A percentile compares a stretch with the other conserved stretches of the same genome.
These are phyloP conservation scores for Solanum hybrid DNA, from an alignment of 305 asterid species.

Conservation along the genomic window DNA sequence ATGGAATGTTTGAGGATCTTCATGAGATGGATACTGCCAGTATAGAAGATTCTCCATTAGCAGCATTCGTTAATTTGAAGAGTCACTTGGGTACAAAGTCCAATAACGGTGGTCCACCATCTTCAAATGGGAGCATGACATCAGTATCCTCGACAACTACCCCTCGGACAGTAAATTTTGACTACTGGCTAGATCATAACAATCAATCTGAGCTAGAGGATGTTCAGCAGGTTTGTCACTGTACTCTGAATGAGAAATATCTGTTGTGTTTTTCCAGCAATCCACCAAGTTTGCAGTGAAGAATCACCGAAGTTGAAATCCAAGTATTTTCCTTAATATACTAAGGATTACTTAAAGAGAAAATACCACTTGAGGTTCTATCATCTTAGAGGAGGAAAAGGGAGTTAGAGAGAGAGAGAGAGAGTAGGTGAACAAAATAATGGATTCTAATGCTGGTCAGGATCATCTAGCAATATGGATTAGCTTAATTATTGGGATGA, in stretches of 20 bases:
- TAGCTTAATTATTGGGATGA: neutral
- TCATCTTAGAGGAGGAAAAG: neutral
- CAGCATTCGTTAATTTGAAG: constrained; percentile 52
- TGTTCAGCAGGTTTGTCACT: constrained; percentile 58
- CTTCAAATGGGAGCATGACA: constrained; percentile 83
- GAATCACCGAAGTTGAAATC: neutral
- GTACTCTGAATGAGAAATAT: constrained; percentile 7
- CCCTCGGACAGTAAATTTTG: constrained; percentile 70
- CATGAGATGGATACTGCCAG: constrained; percentile 98
- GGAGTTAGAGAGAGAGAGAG: neutral
- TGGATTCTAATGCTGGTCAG: neutral
- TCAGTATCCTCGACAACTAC: constrained; percentile 81
- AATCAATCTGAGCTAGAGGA: constrained; percentile 68
- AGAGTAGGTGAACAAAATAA: neutral
- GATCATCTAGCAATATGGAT: neutral
- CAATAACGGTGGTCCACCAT: constrained; percentile 72
- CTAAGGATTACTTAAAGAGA: neutral
- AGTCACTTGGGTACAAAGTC: constrained; percentile 61
- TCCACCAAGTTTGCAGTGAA: neutral
- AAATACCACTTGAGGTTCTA: neutral
- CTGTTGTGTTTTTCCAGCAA: neutral
- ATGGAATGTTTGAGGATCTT: constrained; percentile 92
- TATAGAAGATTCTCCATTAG: constrained; percentile 71
- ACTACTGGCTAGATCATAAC: constrained; percentile 66
- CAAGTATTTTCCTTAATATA: neutral